Evolutionary conservation across 2,329 filamentous ascomycete genomes (phyloP), one percentile per base, ranked within the genome.

Genomic region (Colletotrichum sp.): DNA sequence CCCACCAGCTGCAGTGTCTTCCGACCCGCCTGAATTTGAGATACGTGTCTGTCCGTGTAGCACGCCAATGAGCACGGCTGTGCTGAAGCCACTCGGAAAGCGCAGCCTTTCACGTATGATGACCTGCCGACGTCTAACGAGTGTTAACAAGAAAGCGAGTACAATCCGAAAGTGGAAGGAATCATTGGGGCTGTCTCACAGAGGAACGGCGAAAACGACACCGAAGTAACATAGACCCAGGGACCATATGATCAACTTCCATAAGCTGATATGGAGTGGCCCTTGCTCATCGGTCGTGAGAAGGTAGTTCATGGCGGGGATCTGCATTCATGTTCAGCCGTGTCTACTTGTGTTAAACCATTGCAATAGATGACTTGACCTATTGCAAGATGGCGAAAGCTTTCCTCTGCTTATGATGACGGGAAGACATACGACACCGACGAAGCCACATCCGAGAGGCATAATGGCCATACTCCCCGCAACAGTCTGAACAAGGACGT

Each of bases 401-500:
- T 26, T 30, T 32, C 28, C 64, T 12, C 38, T 15, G 52, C 6
- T 28, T 24, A n/a, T 24, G 13, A 32, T 61, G 56, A 56, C 26
- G 60, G 60, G 32, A 64, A 38, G 26, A 85, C 89, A 80, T 80
- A 91, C 88, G 10, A 98, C 96, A 7, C 96, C 96, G 21, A 98
- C 96, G 82, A 98, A 98, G 2, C 97, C 97, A 80, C 96, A 98
- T 1, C 96, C 96, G 13, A 99, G 87, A 0, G 97, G 97, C 95
- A 98, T 98, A 7, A 97, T 98, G 1, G 96, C 97, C 84, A 98
- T 97, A 18, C 95, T 95, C 13, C 97, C 96, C 2, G 97, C 96
- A 6, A 99, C 97, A 1, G 95, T 98, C 86, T 99, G 97, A 13
- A 99, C 94, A 26, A 99, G 89, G 6, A 99, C 97, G 83, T 99